These are phyloP conservation scores for Leptodontidium sp. DNA, from an alignment of 2,329 filamentous ascomycete genomes.

Conservation along the genomic window DNA sequence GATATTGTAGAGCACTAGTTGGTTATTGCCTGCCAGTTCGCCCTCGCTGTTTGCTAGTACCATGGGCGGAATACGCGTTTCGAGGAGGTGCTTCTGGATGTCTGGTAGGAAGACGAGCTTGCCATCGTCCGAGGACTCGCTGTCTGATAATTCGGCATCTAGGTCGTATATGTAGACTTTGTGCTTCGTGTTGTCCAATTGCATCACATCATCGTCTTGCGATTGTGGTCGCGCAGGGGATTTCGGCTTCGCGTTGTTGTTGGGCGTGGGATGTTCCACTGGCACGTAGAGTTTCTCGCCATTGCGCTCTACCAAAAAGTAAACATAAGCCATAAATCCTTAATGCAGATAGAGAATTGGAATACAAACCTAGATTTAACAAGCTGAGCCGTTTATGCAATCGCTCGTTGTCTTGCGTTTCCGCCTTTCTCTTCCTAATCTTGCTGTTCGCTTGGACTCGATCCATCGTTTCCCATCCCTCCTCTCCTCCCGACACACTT, in stretches of 20 bases:
- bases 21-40: conserved; percentile 61
- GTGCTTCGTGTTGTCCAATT: conserved; percentile 83
- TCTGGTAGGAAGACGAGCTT: conserved; percentile 83
- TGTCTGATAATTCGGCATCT: conserved; percentile 82
- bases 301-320: conserved; percentile 60
- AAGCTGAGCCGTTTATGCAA: conserved; percentile 85
- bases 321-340: conserved; percentile 31
- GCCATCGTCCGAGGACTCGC: conserved; percentile 64
- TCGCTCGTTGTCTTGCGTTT: conserved; percentile 71
- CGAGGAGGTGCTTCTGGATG: conserved; percentile 80
- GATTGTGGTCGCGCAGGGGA: conserved; percentile 29
- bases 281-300: conserved; percentile 72
- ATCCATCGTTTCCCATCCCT: conserved; percentile 45
- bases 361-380: conserved; percentile 77
- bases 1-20: conserved; percentile 86
- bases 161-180: conserved; percentile 92
- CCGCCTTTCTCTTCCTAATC: conserved; percentile 65
- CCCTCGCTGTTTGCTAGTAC: conserved; percentile 67
- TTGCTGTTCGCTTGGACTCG: conserved; percentile 43
- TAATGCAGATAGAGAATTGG: conserved; percentile 23
- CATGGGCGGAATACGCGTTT: conserved; percentile 69
- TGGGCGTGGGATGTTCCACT: conserved; percentile 58
- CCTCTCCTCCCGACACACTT: conserved; percentile 24
- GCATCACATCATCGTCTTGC: conserved; percentile 71
- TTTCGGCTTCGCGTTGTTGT: conserved; percentile 34